Base-by-base conservation (phyloP, 768 basidiomycete genomes). In the Rhizopogon roseolus region DNA sequence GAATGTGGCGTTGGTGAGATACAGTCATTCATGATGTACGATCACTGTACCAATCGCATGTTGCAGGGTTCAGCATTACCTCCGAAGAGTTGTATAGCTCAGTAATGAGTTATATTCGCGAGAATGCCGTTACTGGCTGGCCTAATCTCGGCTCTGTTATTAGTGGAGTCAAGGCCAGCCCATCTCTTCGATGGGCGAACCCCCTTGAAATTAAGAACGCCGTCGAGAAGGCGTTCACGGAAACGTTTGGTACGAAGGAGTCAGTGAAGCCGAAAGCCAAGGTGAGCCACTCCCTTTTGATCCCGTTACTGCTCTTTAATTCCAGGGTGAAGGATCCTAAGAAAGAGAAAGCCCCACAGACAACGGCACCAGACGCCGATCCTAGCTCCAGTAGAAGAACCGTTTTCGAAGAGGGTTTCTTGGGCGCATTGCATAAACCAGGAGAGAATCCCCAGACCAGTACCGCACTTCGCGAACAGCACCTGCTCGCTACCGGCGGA, bases 341-440 rank as follows among this genome's bases (percentile, higher is more conserved):
- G 71, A 83, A 80, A 60, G 75, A 69, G 32, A 50, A 70, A 32
- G 62, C 50, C 16, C 52, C 63, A 14, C 45, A 59, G 25, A 5
- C 41, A 16, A 73, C 75, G 25, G 64, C 70, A 2, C 42, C 60
- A 22, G 63, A 73, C 9, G 66, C 75, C 3, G 69, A 73, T 13
- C 62, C 73, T 3, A 62, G 69, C 2, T 73, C 74, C 46, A 59
- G 55, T 65, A 76, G 64, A 34, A 86, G 80, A 59, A 72, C 85
- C 1, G 88, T 98, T 22, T 99, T 98, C 64, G 86, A 90, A 56
- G 93, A 96, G 65, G 97, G 97, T 4, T 98, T 96, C 75, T 81
- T 99, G 11, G 93, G 93, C 1, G 76, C 82, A 52, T 83, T 99
- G 28, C 95, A 99, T 67, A 93, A 86, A 64, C 92, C 93, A 8